These are phyloP conservation scores for Echites panduratus DNA, from an alignment of 257 asterid species.

Conservation along the genomic window DNA sequence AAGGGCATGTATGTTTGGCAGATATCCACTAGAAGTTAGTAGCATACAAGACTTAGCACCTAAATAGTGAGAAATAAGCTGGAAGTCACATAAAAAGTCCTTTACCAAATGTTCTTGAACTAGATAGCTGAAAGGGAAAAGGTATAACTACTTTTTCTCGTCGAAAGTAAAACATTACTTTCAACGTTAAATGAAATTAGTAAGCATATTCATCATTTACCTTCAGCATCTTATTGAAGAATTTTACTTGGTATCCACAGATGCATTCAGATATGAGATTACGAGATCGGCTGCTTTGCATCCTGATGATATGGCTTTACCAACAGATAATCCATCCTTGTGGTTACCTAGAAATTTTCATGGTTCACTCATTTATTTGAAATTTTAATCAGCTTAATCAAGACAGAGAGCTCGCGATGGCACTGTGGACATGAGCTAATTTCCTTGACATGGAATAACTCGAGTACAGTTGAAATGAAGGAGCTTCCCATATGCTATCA, in stretches of 20 bases:
- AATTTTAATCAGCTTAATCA: no score
- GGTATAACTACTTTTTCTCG: not conserved
- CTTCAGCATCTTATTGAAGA: slow-evolving; percentile 2
- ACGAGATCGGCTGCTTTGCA: slow-evolving; percentile 88
- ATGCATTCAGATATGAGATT: slow-evolving; percentile 63
- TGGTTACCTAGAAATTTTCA: slow-evolving; percentile 63
- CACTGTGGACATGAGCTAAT: not conserved
- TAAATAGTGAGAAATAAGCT: not conserved
- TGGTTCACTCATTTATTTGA: not conserved
- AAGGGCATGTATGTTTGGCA: not conserved
- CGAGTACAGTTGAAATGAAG: not conserved
- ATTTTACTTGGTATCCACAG: slow-evolving; percentile 17
- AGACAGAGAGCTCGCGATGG: no score
- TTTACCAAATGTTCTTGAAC: not conserved
- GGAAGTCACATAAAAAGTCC: not conserved
- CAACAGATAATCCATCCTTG: slow-evolving; percentile 88
- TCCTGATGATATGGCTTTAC: slow-evolving; percentile 81
- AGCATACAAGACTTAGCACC: not conserved
- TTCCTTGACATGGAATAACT: not conserved
- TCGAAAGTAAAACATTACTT: not conserved
- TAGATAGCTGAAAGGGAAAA: not conserved
- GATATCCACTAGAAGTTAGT: not conserved
- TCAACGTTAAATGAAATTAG: not conserved
- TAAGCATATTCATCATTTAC: not conserved
- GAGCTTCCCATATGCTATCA: not conserved